Percentiles rank a stretch among this genome's conserved stretches.
phyloP scores from a whole-genome alignment of 2,329 filamentous ascomycete genomes.

The Teratosphaeriaceae sp. region DNA sequence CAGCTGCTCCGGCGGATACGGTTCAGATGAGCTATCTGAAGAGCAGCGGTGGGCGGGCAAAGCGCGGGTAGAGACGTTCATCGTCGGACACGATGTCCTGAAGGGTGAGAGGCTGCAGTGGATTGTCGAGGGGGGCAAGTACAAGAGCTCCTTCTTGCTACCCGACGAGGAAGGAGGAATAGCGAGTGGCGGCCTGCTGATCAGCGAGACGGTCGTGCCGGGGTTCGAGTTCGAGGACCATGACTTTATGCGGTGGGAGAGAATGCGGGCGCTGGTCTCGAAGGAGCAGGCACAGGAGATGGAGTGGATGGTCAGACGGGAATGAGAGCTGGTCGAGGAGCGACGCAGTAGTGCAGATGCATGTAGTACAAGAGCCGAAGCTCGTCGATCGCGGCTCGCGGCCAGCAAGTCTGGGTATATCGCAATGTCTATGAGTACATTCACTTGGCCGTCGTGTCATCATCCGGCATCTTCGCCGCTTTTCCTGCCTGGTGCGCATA shows the following conservation, averaged over 20 bases:
- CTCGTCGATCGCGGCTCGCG: background rate
- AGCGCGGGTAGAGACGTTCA: conserved; percentile 55
- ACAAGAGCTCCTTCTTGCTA: conserved; percentile 57
- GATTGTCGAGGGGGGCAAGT: conserved; percentile 63
- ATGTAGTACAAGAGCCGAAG: background rate
- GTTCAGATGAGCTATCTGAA: conserved; percentile 50
- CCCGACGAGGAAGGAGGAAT: conserved; percentile 35
- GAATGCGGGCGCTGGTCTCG: conserved; percentile 47
- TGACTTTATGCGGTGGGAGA: conserved; percentile 53
- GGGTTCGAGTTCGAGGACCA: conserved; percentile 63
- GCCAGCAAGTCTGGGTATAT: conserved; percentile 1
- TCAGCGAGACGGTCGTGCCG: conserved; percentile 61
- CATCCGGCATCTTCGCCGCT: background rate
- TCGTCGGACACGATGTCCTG: conserved; percentile 53
- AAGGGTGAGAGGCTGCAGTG: conserved; percentile 58
- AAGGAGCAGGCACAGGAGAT: conserved; percentile 45
- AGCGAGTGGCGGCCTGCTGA: conserved; percentile 49
- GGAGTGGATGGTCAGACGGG: conserved; percentile 34
- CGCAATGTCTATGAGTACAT: conserved; percentile 8
- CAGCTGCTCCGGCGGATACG: conserved; percentile 21
- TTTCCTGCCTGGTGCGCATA: no score
- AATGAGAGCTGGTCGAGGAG: conserved; percentile 9
- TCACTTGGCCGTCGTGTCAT: background rate
- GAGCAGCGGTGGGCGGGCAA: conserved; percentile 32
- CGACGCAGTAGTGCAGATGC: background rate